Evolutionary conservation across 2,329 filamentous ascomycete species (phyloP).

Genomic region (Endocalyx cinctus): DNA sequence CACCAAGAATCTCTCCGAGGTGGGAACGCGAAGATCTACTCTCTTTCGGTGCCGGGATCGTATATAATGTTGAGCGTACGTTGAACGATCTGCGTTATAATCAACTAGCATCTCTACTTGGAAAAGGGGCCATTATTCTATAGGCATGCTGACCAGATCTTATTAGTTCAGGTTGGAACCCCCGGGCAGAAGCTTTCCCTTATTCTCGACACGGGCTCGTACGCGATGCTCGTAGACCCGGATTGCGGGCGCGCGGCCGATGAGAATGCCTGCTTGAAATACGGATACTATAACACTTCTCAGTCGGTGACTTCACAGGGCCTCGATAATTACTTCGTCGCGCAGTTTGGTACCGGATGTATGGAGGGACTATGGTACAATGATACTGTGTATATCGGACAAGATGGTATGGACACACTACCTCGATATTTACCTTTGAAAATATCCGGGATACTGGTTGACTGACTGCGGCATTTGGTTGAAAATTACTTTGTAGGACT

Average conservation of each 20-base stretch:
- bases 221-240: conserved; percentile 33
- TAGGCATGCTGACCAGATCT: background rate
- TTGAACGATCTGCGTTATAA: too few relatives aligned
- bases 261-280: conserved; percentile 23
- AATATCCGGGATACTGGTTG: too few relatives aligned
- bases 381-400: conserved; percentile 27
- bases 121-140: too few relatives aligned
- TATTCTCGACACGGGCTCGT: conserved; percentile 34
- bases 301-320: conserved; percentile 24
- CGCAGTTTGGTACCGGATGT: conserved; percentile 29
- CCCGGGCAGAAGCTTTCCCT: conserved; percentile 31
- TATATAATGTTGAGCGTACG: conserved; percentile 31
- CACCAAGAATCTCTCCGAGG: conserved; percentile 5
- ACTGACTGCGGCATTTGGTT: conserved; percentile 1
- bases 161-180: conserved; percentile 30
- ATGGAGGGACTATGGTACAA: conserved; percentile 29
- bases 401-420: conserved; percentile 14
- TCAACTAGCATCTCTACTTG: too few relatives aligned
- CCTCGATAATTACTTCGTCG: conserved; percentile 21
- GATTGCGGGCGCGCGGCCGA: conserved; percentile 29
- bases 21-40: conserved; percentile 18
- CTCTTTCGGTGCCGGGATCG: conserved; percentile 25
- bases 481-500: conserved; percentile 17
- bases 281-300: conserved; percentile 29
- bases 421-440: background rate